Percentiles rank a stretch among this genome's conserved stretches.
Evolutionary conservation across 2,329 filamentous ascomycete genomes (phyloP).

Genomic region (Ophiocordyceps australis): DNA sequence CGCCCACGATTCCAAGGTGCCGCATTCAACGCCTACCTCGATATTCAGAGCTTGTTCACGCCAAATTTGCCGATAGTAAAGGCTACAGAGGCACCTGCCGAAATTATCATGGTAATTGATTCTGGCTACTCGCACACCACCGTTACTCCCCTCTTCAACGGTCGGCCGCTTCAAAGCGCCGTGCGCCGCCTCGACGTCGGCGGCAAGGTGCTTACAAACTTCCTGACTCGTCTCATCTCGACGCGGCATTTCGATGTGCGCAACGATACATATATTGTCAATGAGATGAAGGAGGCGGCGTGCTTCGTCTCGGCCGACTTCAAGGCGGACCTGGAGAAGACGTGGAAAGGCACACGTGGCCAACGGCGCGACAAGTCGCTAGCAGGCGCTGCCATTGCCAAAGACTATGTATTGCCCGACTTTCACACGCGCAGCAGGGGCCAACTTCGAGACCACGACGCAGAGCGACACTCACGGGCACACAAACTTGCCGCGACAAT

Average conservation of each 20-base stretch:
- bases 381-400: slow-evolving; percentile 44
- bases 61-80: slow-evolving; percentile 29
- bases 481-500: slow-evolving; percentile 17
- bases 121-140: slow-evolving; percentile 88
- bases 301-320: slow-evolving; percentile 76
- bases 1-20: slow-evolving; percentile 29
- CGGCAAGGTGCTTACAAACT: slow-evolving; percentile 85
- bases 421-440: slow-evolving; percentile 44
- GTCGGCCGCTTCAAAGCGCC: slow-evolving; percentile 61
- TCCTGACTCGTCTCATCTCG: slow-evolving; percentile 77
- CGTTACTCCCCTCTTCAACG: slow-evolving; percentile 69
- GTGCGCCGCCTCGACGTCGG: slow-evolving; percentile 78
- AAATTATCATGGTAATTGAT: slow-evolving; percentile 78
- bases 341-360: slow-evolving; percentile 61
- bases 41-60: slow-evolving; percentile 51
- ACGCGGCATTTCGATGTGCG: slow-evolving; percentile 90
- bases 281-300: slow-evolving; percentile 84
- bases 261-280: slow-evolving; percentile 83
- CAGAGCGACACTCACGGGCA: slow-evolving; percentile 35
- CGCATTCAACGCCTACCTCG: slow-evolving; percentile 66
- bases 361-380: slow-evolving; percentile 31
- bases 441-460: slow-evolving; percentile 60
- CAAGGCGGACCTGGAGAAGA: slow-evolving; percentile 55
- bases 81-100: slow-evolving; percentile 35
- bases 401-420: slow-evolving; percentile 87